Evolutionary conservation across 169 alveolate species (phyloP).

Genomic region (Cystoisospora suis): DNA sequence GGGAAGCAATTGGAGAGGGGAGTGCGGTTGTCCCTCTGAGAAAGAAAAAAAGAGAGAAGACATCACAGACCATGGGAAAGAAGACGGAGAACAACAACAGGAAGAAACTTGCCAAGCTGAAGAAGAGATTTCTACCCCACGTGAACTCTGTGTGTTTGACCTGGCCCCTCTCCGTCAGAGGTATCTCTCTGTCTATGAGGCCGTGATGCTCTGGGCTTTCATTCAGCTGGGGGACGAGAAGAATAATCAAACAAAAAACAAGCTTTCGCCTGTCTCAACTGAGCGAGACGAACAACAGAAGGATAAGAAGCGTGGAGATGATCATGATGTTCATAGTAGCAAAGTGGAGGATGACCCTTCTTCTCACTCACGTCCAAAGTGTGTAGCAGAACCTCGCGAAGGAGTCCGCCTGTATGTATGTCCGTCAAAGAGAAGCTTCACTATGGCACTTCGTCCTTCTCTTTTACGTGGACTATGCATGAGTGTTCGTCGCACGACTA

Average conservation of each 20-base stretch:
- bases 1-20: conserved; percentile 62
- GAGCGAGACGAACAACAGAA: no score
- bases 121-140: neutral
- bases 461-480: neutral
- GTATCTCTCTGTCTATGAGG: neutral
- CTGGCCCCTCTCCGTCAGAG: neutral
- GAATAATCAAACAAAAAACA: no score
- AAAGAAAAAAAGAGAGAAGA: neutral
- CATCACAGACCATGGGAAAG: neutral
- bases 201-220: conserved; percentile 16
- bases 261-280: no score
- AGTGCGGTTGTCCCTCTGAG: conserved; percentile 22
- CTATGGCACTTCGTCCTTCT: neutral
- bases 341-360: neutral
- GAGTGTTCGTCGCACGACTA: neutral
- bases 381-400: neutral
- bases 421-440: neutral
- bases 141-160: neutral
- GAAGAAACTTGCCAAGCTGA: neutral
- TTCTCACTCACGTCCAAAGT: no score
- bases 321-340: neutral
- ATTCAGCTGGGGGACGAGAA: no score
- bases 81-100: neutral
- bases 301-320: neutral
- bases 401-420: neutral